phyloP scores from a whole-genome alignment of 768 basidiomycete species.

The Dentipellis sp. region DNA sequence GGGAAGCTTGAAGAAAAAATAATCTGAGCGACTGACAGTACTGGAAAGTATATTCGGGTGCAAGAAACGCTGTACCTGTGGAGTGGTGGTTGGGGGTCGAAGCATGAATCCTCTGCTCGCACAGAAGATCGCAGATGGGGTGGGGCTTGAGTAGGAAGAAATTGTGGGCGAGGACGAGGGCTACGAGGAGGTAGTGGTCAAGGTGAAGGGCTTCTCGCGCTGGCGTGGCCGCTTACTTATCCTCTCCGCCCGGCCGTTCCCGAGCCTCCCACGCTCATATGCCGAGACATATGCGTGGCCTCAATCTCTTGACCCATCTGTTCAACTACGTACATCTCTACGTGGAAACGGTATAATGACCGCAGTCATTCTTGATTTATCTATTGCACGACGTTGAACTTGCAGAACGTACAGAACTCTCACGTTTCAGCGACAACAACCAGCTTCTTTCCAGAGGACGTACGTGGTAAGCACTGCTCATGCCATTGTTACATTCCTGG shows the following conservation, averaged over 20 bases:
- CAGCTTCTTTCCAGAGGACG: too few relatives aligned
- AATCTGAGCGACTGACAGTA: slow-evolving; percentile 39
- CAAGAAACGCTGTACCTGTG: slow-evolving; percentile 53
- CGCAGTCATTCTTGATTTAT: too few relatives aligned
- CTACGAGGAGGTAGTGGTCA: slow-evolving; percentile 16
- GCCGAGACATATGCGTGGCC: not conserved
- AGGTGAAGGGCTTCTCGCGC: slow-evolving; percentile 6
- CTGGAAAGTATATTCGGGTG: slow-evolving; percentile 18
- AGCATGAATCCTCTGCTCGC: slow-evolving; percentile 82
- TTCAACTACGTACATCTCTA: too few relatives aligned
- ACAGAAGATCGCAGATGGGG: slow-evolving; percentile 42
- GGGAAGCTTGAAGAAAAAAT: slow-evolving; percentile 26
- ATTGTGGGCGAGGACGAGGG: slow-evolving; percentile 39
- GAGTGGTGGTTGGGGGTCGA: slow-evolving; percentile 73
- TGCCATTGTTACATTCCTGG: too few relatives aligned
- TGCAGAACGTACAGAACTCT: too few relatives aligned
- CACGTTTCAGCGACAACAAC: too few relatives aligned
- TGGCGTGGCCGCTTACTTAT: not conserved
- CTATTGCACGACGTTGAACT: too few relatives aligned
- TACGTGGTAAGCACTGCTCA: too few relatives aligned
- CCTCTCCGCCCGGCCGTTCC: not conserved
- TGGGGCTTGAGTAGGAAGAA: slow-evolving; percentile 44
- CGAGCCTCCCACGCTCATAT: not conserved
- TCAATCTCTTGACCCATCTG: not conserved
- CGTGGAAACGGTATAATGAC: too few relatives aligned